Evolutionary conservation across 2,329 filamentous ascomycete genomes (phyloP), one percentile per base, ranked within the genome.

Genomic region (Botrytis fabae): DNA sequence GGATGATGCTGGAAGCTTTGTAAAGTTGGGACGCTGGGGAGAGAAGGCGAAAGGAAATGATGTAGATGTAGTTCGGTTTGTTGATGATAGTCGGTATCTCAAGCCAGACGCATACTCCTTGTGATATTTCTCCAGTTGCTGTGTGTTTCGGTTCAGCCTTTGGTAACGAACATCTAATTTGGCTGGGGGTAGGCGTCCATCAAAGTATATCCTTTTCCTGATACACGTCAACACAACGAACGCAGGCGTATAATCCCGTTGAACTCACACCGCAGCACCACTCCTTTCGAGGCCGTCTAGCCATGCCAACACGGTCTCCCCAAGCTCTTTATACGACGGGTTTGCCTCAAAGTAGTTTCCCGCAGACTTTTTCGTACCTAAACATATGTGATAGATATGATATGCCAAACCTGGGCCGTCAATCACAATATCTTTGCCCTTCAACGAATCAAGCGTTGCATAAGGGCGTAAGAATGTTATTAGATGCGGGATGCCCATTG

Each of bases 331-430:
- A 81, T 95, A 94, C 0, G 88, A 86, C 8, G 91, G 89, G 44
- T 87, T 84, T 20, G 83, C 80, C 65, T 87, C 84, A 57, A 88
- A 82, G 66, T 85, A 84, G 78, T 85, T 86, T 57, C 81, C 81
- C 32, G 81, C 78, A 28, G 74, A 73, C 42, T 81, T 77, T 73
- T 80, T 81, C 72, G 81, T 80, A 5, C 78, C 80, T 61, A 88
- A 83, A 72, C 90, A 86, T 28, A 89, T 82, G 69, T 89, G 84
- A 74, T 92, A 89, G 59, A 95, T 84, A 80, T 93, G 88, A 80
- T 95, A 92, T 1, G 93, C 92, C 40, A 97, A 83, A 2, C 90
- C 91, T 7, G 94, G 94, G 0, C 94, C 94, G 80, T 97, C 94
- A 72, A 97, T 89, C 62, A 89, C 85, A 32, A 87, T 82, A 9